A percentile compares a stretch with the other conserved stretches of the same genome.
These are phyloP conservation scores for Syzygium malaccense DNA, from an alignment of 441 rosid species.

Conservation along the genomic window DNA sequence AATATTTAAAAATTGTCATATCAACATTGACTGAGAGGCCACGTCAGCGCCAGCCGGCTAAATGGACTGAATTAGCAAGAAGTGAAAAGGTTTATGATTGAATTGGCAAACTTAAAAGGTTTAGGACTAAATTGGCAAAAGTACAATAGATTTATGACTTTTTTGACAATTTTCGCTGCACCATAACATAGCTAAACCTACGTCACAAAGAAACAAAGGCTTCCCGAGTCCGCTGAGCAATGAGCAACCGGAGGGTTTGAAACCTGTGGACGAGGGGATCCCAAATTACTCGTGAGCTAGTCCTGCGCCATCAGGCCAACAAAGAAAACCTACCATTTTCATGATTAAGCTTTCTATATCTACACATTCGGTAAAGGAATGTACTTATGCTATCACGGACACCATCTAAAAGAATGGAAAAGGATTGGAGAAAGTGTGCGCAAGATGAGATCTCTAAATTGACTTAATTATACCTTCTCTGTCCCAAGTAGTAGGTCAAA, in stretches of 20 bases:
- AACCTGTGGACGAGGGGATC: neutral
- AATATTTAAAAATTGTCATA: too few relatives aligned
- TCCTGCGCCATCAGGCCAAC: neutral
- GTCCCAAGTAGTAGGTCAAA: neutral
- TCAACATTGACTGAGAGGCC: too few relatives aligned
- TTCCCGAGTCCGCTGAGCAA: neutral
- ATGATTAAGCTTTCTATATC: neutral
- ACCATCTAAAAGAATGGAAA: neutral
- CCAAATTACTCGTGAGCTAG: neutral
- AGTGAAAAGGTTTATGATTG: too few relatives aligned
- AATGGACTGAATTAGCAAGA: too few relatives aligned
- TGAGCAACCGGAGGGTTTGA: neutral
- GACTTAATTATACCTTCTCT: neutral
- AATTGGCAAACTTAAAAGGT: too few relatives aligned
- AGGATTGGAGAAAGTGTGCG: neutral
- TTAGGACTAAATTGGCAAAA: too few relatives aligned
- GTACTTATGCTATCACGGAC: neutral
- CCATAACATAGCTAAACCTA: neutral
- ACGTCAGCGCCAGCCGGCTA: too few relatives aligned
- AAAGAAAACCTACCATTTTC: neutral
- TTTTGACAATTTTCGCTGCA: too few relatives aligned
- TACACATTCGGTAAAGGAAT: neutral
- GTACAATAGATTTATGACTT: too few relatives aligned
- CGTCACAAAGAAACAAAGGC: neutral
- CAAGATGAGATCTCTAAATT: neutral